Conservation (phyloP, 345 rosid species). For the Populus ilicifolia region DNA sequence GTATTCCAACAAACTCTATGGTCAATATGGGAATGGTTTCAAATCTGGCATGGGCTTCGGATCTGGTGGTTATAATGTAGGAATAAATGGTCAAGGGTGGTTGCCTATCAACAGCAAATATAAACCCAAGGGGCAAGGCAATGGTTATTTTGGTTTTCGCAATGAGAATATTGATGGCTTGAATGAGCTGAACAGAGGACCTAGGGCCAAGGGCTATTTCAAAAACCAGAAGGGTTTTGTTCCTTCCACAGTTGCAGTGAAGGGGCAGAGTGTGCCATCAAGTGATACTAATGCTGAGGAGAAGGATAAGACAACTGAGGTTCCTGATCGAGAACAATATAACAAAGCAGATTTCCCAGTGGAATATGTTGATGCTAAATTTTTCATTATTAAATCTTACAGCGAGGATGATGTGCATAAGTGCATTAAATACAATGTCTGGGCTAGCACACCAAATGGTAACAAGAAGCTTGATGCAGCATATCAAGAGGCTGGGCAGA, state of each 20-base stretch:
- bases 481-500: constrained; percentile 73
- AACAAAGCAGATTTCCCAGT: constrained; percentile 66
- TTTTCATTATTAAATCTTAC: constrained; percentile 86
- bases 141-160: constrained; percentile 55
- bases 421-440: constrained; percentile 82
- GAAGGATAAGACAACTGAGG: constrained; percentile 26
- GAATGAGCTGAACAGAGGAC: constrained; percentile 90
- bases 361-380: constrained; percentile 63
- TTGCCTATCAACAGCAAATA: constrained; percentile 53
- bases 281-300: constrained; percentile 39
- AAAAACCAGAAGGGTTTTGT: constrained; percentile 53
- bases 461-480: constrained; percentile 94
- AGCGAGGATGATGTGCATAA: constrained; percentile 99
- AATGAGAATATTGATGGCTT: constrained; percentile 67
- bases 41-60: constrained; percentile 69
- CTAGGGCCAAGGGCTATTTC: constrained; percentile 62
- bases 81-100: constrained; percentile 66
- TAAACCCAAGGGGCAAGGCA: constrained; percentile 64
- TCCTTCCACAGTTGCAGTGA: constrained; percentile 39
- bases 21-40: constrained; percentile 58
- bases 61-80: constrained; percentile 61
- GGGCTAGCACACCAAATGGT: constrained; percentile 97
- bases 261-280: constrained; percentile 45
- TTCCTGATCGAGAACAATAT: constrained; percentile 61
- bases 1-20: constrained; percentile 62